Percentiles rank a stretch among this genome's conserved stretches.
phyloP scores from a whole-genome alignment of 371 early-diverging fungal species.

The Synchytrium microbalum region DNA sequence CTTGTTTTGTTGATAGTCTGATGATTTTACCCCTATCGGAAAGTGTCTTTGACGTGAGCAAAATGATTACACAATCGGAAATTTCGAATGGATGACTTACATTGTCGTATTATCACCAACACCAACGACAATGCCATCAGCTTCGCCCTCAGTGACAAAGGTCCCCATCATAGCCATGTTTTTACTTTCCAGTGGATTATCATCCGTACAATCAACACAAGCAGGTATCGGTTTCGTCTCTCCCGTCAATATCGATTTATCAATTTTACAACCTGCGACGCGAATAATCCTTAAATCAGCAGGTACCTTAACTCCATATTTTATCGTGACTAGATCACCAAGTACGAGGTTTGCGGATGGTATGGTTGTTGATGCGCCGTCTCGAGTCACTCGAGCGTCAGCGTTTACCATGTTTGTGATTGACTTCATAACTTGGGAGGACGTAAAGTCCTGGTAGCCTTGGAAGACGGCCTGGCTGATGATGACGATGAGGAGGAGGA shows the following conservation, averaged over 20 bases:
- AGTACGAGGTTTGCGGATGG: conserved; percentile 34
- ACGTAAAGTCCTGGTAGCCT: conserved; percentile 67
- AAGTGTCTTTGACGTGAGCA: too few relatives aligned
- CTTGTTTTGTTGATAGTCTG: too few relatives aligned
- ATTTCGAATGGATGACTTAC: too few relatives aligned
- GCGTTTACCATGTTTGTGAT: conserved; percentile 65
- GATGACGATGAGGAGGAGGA: conserved; percentile 52
- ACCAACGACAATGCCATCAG: conserved; percentile 52
- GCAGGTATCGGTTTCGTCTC: conserved; percentile 56
- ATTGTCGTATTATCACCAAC: conserved; percentile 58
- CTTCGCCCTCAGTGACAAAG: conserved; percentile 52
- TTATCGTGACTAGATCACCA: conserved; percentile 57
- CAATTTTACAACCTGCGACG: conserved; percentile 52
- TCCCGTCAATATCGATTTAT: conserved; percentile 62
- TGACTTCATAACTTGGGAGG: conserved; percentile 61
- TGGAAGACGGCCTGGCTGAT: conserved; percentile 54
- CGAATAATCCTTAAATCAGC: conserved; percentile 59
- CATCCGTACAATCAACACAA: conserved; percentile 46
- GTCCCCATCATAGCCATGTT: conserved; percentile 65
- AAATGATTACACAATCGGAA: too few relatives aligned
- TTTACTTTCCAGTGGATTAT: conserved; percentile 52
- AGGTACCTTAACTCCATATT: conserved; percentile 59
- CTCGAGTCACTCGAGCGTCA: conserved; percentile 49
- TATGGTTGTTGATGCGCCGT: conserved; percentile 41
- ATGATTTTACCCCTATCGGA: too few relatives aligned